Base-by-base conservation (phyloP, 805 yeast species). In the Starmerella stigmatis region DNA sequence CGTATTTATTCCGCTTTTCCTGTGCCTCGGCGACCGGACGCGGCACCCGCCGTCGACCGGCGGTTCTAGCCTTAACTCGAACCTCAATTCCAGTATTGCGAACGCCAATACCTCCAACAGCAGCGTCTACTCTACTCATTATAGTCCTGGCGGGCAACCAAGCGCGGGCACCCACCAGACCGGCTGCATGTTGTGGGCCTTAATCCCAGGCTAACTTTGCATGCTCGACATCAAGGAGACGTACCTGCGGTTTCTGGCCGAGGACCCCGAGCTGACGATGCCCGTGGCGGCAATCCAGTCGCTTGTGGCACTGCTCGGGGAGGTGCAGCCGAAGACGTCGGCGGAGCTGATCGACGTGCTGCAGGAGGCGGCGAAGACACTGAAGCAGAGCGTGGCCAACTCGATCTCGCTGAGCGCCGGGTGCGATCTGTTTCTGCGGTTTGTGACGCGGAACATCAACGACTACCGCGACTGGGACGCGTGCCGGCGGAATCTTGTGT, bases 281-380 rank as follows among this genome's bases (percentile, higher is more conserved):
- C 99, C 99, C 1, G 85, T 92, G 27, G 99, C 98, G 34, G 98
- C 98, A 28, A 92, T 92, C 58, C 97, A 92, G 67, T 78, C 95
- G 11, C 69, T 92, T 36, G 94, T 92, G 22, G 82, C 92, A 8
- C 73, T 92, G 65, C 66, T 89, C 23, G 73, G 79, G 52, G 76
- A 79, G 40, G 80, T 86, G 55, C 86, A 86, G 61, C 96, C 98
- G 7, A 73, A 86, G 9, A 92, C 99, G 0, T 86, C 95, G 2
- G 84, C 96, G 2, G 98, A 92, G 61, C 73, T 92, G 59, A 88
- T 88, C 57, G 82, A 77, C 42, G 69, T 86, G 11, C 76, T 89
- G 42, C 81, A 82, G 46, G 75, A 77, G 35, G 92, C 94, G 30
- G 81, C 85, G 5, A 74, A 72, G 28, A 78, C 74, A 40, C 69